Evolutionary conservation across 1,139 yeast genomes (phyloP), one percentile per base, ranked within the genome.

Genomic region (Geotrichum reessii): DNA sequence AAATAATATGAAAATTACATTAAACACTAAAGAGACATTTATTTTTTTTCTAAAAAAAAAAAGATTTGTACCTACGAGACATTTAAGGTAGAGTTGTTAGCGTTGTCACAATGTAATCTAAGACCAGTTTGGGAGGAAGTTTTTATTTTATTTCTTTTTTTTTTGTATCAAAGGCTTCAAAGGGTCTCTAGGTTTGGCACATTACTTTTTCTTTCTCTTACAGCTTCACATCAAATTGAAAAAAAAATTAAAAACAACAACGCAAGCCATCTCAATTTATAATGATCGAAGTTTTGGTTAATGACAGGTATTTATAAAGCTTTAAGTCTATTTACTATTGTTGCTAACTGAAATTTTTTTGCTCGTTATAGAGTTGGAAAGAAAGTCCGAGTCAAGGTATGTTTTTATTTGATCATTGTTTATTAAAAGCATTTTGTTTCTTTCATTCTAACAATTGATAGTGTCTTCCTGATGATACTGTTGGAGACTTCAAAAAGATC

Each of bases 401-500:
- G 68, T 8, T 2, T 14, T 21, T 22, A 21, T 9, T 22, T 40
- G n/a, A n/a, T n/a, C n/a, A n/a, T n/a, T n/a, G n/a, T n/a, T n/a
- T 9, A 19, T 12, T 53, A 8, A 27, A 25, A 12, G 17, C 9
- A 28, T 40, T 24, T 17, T 19, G 21, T 28, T 42, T 11, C 22
- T 14, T 24, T 27, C 27, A n/a, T 31, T 5, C 37, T 24, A 40
- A 54, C 24, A 9, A 27, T 42, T 42, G 37, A 40, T 67, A 67
- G 73, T 90, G 97, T 68, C 78, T 92, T 21, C 86, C 86, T 2
- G 85, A 85, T 9, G 99, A 93, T 70, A 81, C 93, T 0, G 79
- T 93, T n/a, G 97, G 95, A 3, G 99, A 95, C 67, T 85, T 93
- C 72, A 93, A 95, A 75, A 85, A 86, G 70, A 81, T 93, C 11